Evolutionary conservation across 148 eudicot species (phyloP), one percentile per base, ranked within the genome.

Genomic region (Vaccinium myrtillus): DNA sequence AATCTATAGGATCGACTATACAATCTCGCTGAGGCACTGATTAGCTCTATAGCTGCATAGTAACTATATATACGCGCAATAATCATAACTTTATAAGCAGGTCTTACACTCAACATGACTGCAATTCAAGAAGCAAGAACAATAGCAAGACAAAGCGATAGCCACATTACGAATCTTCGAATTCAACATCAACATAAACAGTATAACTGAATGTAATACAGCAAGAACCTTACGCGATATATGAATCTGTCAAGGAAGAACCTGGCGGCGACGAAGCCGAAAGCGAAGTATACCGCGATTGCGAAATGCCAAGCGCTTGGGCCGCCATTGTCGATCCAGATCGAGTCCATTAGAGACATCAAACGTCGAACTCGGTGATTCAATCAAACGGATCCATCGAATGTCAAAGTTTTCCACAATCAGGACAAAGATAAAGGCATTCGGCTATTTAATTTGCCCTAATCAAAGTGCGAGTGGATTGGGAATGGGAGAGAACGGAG

Each of bases 211-310:
- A 23, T 43, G 12, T 23, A 49, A 32, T 54, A 73, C 18, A 13
- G 70, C 58, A 58, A 78, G 80, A 89, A 78, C 53, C 97, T 90
- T 94, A 96, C 99, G 51, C 94, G 95, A 83, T 90, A 93, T 8
- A 96, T 61, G 84, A 90, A 93, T 85, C 90, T 92, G 85, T 96
- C 97, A 63, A 94, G 93, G 81, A 93, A 70, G 82, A 93, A 93
- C 83, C 99, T 90, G 58, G 91, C 97, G 61, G 85, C 90, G 51
- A 90, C 89, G 77, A 95, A 94, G 77, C 77, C 87, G 73, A 94
- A 46, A 1, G 93, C 93, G 85, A 96, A 95, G 79, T 75, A 86
- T 4, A 92, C n/a, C 8, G 96, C 95, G 81, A 84, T 19, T 27
- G 83, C 1, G 83, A 93, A 89, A 90, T 95, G 95, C 90, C 81